A percentile compares a stretch with the other conserved stretches of the same genome.
Evolutionary conservation across 352 stramenopile genomes (phyloP).

Genomic region (Plasmopara halstedii): DNA sequence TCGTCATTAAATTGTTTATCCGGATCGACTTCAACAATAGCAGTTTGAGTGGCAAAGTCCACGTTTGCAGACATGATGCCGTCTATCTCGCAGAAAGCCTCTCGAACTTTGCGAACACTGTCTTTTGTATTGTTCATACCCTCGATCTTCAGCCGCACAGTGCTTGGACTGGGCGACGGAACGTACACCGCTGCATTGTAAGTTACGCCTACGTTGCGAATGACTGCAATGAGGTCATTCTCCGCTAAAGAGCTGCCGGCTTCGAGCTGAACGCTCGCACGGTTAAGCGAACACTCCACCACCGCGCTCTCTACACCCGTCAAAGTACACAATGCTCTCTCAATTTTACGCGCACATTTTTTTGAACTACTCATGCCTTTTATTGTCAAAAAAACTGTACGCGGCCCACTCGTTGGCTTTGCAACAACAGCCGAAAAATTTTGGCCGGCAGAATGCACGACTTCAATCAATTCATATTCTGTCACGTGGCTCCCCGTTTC

Average conservation of each 20-base stretch:
- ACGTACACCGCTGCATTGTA: constrained; percentile 56
- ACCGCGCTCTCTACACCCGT: constrained; percentile 43
- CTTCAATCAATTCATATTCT: constrained; percentile 53
- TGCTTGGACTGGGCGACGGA: constrained; percentile 23
- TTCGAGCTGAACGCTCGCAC: constrained; percentile 50
- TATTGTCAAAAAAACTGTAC: constrained; percentile 48
- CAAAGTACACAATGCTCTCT: constrained; percentile 40
- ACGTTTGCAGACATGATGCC: constrained; percentile 67
- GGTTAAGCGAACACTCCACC: constrained; percentile 65
- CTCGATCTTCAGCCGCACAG: constrained; percentile 41
- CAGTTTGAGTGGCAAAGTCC: constrained; percentile 54
- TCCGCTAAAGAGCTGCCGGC: constrained; percentile 39
- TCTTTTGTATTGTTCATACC: constrained; percentile 66
- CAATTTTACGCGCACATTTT: constrained; percentile 71
- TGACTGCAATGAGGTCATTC: constrained; percentile 47
- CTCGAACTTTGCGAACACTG: constrained; percentile 65
- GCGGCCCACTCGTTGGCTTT: constrained; percentile 29
- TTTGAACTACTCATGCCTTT: constrained; percentile 78
- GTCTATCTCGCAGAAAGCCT: constrained; percentile 38
- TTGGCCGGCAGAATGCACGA: constrained; percentile 41
- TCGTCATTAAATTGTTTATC: constrained; percentile 51
- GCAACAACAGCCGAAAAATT: constrained; percentile 60
- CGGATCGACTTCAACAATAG: constrained; percentile 50
- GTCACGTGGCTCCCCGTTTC: constrained; percentile 60
- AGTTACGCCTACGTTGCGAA: constrained; percentile 42